A percentile compares a stretch with the other conserved stretches of the same genome.
phyloP scores from a whole-genome alignment of 2,329 filamentous ascomycete genomes.

The Aspergillus sp. region DNA sequence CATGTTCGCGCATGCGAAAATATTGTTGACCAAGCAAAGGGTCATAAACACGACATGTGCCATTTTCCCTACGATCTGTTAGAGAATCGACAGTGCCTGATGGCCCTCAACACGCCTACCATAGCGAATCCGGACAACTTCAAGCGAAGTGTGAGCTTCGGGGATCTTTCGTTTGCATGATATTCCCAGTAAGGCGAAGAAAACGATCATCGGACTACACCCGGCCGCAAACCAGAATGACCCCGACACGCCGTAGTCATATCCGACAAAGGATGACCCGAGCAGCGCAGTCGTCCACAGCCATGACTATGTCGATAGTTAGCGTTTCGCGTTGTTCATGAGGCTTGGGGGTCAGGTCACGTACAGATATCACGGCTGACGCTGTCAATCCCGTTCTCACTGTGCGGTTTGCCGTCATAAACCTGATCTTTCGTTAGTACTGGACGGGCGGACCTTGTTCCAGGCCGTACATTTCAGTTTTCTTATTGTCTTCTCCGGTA shows the following conservation, averaged over 20 bases:
- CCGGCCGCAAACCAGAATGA: constrained; percentile 61
- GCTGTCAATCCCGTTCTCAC: constrained; percentile 54
- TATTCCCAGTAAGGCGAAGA: constrained; percentile 54
- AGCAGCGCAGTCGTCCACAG: constrained; percentile 56
- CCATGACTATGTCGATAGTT: constrained; percentile 42
- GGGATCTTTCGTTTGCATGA: constrained; percentile 54
- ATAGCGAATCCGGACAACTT: constrained; percentile 55
- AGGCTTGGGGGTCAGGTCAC: background rate
- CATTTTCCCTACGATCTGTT: constrained; percentile 23
- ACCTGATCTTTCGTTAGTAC: constrained; percentile 29
- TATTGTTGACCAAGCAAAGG: constrained; percentile 55
- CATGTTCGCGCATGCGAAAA: constrained; percentile 56
- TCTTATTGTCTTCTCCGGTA: constrained; percentile 52
- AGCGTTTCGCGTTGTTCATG: background rate
- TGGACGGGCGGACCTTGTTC: background rate
- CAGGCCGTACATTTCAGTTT: constrained; percentile 49
- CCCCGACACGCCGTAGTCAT: constrained; percentile 55
- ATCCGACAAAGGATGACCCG: constrained; percentile 52
- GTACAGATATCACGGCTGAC: constrained; percentile 53
- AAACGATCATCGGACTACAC: constrained; percentile 56
- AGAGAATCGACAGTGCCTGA: background rate
- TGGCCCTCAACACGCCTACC: constrained; percentile 25
- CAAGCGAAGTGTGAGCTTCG: constrained; percentile 55
- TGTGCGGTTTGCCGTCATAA: constrained; percentile 55
- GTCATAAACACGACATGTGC: constrained; percentile 55